Conservation (phyloP, 805 yeast species). For the Wickerhamomyces bovis region DNA sequence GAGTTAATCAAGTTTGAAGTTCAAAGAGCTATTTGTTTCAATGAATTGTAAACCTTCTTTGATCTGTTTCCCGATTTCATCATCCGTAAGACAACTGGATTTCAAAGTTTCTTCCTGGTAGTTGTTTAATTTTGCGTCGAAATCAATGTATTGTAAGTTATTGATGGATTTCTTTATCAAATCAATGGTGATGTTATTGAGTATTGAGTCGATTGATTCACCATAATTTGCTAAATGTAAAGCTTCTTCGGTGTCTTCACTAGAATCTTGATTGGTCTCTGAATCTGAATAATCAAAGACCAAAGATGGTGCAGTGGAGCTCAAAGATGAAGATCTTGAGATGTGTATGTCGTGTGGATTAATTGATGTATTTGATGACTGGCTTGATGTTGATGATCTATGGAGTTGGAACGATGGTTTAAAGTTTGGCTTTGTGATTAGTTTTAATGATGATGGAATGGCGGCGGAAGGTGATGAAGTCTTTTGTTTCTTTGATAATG, state of each 20-base stretch:
- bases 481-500: not conserved
- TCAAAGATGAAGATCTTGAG: conserved; percentile 7
- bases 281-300: conserved; percentile 6
- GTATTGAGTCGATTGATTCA: conserved; percentile 17
- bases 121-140: conserved; percentile 9
- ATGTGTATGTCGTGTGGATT: not conserved
- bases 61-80: conserved; percentile 1
- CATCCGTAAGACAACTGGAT: not conserved
- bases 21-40: not conserved
- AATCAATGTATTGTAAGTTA: conserved; percentile 15
- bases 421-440: not conserved
- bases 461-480: not conserved
- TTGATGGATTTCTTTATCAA: conserved; percentile 18
- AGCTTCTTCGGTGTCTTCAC: conserved; percentile 12
- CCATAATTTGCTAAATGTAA: conserved; percentile 19
- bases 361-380: not conserved
- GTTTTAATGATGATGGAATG: not conserved
- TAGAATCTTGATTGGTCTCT: not conserved
- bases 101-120: not conserved
- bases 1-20: conserved; percentile 10
- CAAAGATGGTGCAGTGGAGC: conserved; percentile 7
- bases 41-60: conserved; percentile 6
- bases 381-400: not conserved
- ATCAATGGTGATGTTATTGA: conserved; percentile 18
- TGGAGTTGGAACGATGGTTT: not conserved